A percentile compares a stretch with the other conserved stretches of the same genome.
These are phyloP conservation scores for Parastagonospora nodorum DNA, from an alignment of 2,329 filamentous ascomycete species.

Conservation along the genomic window DNA sequence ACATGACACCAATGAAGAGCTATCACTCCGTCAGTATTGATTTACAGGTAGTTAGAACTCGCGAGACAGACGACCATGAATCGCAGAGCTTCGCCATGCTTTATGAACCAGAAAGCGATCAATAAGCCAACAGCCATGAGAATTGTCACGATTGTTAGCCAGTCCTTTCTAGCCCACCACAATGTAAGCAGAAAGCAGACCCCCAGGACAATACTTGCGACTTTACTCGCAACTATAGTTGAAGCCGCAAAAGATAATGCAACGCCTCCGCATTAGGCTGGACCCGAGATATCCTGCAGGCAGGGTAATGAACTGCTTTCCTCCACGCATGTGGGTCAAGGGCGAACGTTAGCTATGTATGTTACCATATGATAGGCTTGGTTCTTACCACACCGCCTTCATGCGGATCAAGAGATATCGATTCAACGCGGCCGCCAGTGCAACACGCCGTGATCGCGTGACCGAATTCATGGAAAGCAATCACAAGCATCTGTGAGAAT, in stretches of 20 bases:
- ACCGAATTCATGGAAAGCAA: conserved; percentile 80
- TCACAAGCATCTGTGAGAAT: conserved; percentile 60
- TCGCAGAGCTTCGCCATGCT: conserved; percentile 72
- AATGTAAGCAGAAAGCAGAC: conserved; percentile 78
- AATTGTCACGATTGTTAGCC: conserved; percentile 75
- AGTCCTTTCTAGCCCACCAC: conserved; percentile 81
- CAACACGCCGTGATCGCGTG: conserved; percentile 74
- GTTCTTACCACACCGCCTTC: conserved; percentile 67
- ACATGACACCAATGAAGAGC: conserved; percentile 84
- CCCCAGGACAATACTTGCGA: conserved; percentile 74
- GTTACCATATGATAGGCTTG: no score
- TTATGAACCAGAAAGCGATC: conserved; percentile 79
- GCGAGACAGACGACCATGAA: conserved; percentile 66
- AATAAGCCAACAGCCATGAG: conserved; percentile 72
- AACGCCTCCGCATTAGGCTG: conserved; percentile 76
- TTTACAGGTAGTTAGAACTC: neutral
- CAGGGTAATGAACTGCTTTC: conserved; percentile 70
- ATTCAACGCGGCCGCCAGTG: conserved; percentile 75
- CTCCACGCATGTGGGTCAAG: conserved; percentile 73
- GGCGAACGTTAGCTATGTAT: no score
- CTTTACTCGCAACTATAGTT: conserved; percentile 79
- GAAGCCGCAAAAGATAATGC: conserved; percentile 79
- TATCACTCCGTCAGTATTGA: conserved; percentile 25
- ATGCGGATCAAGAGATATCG: conserved; percentile 73
- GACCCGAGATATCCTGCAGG: conserved; percentile 81